Percentiles rank a stretch among this genome's conserved stretches.
These are phyloP conservation scores for Tolypocladium amazonense DNA, from an alignment of 2,329 filamentous ascomycete species.

Conservation along the genomic window DNA sequence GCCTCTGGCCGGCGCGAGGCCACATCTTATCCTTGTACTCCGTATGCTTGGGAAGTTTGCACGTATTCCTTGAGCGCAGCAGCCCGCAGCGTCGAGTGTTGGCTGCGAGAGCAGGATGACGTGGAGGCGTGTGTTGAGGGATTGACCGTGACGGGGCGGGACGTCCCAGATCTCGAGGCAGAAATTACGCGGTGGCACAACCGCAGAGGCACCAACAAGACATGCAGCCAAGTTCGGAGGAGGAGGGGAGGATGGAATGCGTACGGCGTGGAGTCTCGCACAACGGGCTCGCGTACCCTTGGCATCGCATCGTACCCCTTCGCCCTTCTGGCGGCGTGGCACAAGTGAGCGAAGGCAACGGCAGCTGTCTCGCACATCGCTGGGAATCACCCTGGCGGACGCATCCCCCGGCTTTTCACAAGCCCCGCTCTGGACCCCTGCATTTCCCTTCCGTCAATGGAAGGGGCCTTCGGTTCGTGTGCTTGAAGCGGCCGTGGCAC, in stretches of 20 bases:
- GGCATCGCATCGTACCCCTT: neutral
- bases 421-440: neutral
- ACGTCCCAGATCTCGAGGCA: neutral
- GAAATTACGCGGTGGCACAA: neutral
- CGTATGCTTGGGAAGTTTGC: neutral
- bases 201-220: no score
- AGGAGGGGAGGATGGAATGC: neutral
- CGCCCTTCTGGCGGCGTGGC: neutral
- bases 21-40: neutral
- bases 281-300: neutral
- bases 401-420: neutral
- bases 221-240: neutral
- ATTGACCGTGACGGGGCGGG: neutral
- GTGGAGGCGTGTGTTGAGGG: neutral
- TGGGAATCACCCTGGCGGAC: neutral
- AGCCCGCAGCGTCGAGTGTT: neutral
- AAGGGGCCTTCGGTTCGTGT: neutral
- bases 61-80: neutral
- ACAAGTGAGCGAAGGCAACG: neutral
- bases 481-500: neutral
- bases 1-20: neutral
- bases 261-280: neutral
- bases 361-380: neutral
- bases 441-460: neutral
- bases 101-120: neutral